These are phyloP conservation scores for Podospora comata DNA, from an alignment of 495 filamentous ascomycete species.

Conservation along the genomic window DNA sequence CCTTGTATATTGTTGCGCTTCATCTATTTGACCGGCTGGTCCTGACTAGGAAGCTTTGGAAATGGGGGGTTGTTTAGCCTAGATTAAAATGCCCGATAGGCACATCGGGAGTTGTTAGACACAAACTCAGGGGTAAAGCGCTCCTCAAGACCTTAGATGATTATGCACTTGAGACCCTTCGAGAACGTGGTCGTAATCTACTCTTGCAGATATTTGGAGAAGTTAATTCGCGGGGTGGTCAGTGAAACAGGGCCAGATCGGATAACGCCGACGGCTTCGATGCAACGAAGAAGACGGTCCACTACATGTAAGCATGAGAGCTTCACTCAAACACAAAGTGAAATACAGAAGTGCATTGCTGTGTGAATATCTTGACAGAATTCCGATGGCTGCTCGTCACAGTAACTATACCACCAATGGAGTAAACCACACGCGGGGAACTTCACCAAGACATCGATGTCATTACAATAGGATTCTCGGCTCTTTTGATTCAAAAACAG, in stretches of 20 bases:
- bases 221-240: not conserved
- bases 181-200: not conserved
- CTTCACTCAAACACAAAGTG: too few species aligned
- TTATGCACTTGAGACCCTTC: not conserved
- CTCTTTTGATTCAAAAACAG: not conserved
- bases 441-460: not conserved
- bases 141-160: not conserved
- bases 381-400: too few species aligned
- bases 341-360: too few species aligned
- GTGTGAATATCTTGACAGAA: too few species aligned
- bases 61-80: conserved; percentile 5
- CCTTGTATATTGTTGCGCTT: not conserved
- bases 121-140: not conserved
- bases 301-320: not conserved
- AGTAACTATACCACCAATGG: too few species aligned
- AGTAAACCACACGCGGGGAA: too few species aligned
- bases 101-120: conserved; percentile 1
- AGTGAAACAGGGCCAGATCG: not conserved
- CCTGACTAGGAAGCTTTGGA: not conserved
- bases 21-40: not conserved
- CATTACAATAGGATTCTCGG: not conserved
- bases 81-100: not conserved
- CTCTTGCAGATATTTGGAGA: not conserved
- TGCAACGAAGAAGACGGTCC: not conserved
- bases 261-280: not conserved